These are phyloP conservation scores for Fomitopsis schrenkii DNA, from an alignment of 1,284 basidiomycete species.

Conservation along the genomic window DNA sequence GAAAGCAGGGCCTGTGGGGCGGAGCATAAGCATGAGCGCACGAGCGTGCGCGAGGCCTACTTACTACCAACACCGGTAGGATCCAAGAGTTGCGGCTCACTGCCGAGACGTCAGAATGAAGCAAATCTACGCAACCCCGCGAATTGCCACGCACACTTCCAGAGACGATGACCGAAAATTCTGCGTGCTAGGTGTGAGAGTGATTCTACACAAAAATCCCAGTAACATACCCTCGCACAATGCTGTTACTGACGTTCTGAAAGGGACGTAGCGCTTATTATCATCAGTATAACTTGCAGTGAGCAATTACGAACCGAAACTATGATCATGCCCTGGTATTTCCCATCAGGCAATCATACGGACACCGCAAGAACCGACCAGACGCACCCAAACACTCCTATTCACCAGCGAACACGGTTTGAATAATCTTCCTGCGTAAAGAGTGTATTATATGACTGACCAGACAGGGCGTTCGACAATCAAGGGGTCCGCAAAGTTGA, in stretches of 20 bases:
- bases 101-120: not conserved
- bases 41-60: not conserved
- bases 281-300: not conserved
- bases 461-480: constrained; percentile 15
- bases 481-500: constrained; percentile 14
- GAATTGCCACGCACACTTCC: constrained; percentile 11
- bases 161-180: constrained; percentile 16
- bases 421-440: not conserved
- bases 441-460: constrained; percentile 1
- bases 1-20: not conserved
- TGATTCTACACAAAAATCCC: not conserved
- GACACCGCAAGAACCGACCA: not conserved
- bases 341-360: not conserved
- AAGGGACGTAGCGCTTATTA: not conserved
- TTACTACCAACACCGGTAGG: constrained; percentile 16
- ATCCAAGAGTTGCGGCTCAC: constrained; percentile 11
- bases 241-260: constrained; percentile 20
- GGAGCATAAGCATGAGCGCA: not conserved
- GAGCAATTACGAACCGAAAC: constrained; percentile 11
- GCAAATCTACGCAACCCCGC: not conserved
- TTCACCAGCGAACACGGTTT: not conserved
- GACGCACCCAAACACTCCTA: constrained; percentile 17
- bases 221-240: constrained; percentile 16
- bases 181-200: constrained; percentile 1
- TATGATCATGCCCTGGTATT: constrained; percentile 17